phyloP scores from a whole-genome alignment of 768 basidiomycete species.

The Thelephora ganbajun region DNA sequence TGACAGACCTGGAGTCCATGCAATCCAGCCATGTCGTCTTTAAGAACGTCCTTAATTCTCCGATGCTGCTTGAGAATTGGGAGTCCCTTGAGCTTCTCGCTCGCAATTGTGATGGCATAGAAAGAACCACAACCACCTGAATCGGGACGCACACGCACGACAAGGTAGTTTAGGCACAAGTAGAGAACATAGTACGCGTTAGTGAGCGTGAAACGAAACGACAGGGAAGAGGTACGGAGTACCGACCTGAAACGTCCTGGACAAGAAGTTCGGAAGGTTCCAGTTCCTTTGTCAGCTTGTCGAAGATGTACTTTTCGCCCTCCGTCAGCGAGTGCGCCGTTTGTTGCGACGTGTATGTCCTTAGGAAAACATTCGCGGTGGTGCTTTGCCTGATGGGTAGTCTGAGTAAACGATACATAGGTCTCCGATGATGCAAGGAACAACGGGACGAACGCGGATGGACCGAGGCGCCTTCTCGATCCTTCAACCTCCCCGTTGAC shows the following conservation, averaged over 20 bases:
- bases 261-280: constrained; percentile 72
- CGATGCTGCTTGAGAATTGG: constrained; percentile 87
- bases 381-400: too few species aligned
- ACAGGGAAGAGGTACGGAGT: background rate
- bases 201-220: background rate
- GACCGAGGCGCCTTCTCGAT: too few species aligned
- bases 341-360: background rate
- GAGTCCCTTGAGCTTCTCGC: constrained; percentile 74
- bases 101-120: constrained; percentile 84
- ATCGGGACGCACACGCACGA: too few species aligned
- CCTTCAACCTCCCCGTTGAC: too few species aligned
- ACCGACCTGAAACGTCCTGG: constrained; percentile 86
- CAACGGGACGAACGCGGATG: too few species aligned
- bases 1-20: constrained; percentile 82
- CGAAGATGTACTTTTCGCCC: constrained; percentile 58
- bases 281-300: constrained; percentile 65
- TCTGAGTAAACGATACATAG: too few species aligned
- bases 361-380: too few species aligned
- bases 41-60: constrained; percentile 73
- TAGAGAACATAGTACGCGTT: too few species aligned
- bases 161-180: too few species aligned
- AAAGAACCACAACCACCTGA: constrained; percentile 95
- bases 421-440: too few species aligned
- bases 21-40: constrained; percentile 80
- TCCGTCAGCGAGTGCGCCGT: constrained; percentile 20